phyloP scores from a whole-genome alignment of 148 eudicot species.

The Chenopodium formosanum region DNA sequence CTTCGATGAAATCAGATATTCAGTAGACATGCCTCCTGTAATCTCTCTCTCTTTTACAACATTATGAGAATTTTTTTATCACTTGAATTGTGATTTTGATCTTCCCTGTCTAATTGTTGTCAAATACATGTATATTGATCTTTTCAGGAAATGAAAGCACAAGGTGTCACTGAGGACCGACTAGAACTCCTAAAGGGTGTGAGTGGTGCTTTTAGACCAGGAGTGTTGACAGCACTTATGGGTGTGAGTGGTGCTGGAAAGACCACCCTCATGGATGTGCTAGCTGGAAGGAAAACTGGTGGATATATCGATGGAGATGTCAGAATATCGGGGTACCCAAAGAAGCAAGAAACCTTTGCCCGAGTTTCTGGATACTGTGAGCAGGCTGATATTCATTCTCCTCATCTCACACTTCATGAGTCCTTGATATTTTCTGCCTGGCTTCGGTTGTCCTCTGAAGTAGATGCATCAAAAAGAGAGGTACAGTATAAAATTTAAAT shows the following conservation, averaged over 20 bases:
- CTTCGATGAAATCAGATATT: conserved; percentile 63
- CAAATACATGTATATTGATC: background rate
- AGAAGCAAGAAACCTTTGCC: conserved; percentile 71
- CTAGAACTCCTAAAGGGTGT: conserved; percentile 58
- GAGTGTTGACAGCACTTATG: conserved; percentile 52
- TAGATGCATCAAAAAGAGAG: conserved; percentile 34
- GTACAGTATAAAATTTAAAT: conserved; percentile 10
- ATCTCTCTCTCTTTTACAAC: background rate
- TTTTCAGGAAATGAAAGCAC: conserved; percentile 53
- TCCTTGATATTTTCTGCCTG: conserved; percentile 45
- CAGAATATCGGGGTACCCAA: conserved; percentile 62
- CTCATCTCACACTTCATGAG: conserved; percentile 46
- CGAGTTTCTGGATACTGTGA: conserved; percentile 58
- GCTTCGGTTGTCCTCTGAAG: conserved; percentile 45
- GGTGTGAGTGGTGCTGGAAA: conserved; percentile 70
- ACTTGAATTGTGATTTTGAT: background rate
- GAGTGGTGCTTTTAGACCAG: conserved; percentile 66
- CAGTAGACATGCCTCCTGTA: conserved; percentile 83
- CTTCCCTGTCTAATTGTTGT: background rate
- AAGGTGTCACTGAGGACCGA: conserved; percentile 48
- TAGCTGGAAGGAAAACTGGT: conserved; percentile 78
- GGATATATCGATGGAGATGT: conserved; percentile 62
- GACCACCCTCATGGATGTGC: conserved; percentile 80
- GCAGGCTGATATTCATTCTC: conserved; percentile 55
- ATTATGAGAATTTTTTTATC: background rate